A percentile compares a stretch with the other conserved stretches of the same genome.
Evolutionary conservation across 257 asterid species (phyloP).

Genomic region (Solanum sejunctum): DNA sequence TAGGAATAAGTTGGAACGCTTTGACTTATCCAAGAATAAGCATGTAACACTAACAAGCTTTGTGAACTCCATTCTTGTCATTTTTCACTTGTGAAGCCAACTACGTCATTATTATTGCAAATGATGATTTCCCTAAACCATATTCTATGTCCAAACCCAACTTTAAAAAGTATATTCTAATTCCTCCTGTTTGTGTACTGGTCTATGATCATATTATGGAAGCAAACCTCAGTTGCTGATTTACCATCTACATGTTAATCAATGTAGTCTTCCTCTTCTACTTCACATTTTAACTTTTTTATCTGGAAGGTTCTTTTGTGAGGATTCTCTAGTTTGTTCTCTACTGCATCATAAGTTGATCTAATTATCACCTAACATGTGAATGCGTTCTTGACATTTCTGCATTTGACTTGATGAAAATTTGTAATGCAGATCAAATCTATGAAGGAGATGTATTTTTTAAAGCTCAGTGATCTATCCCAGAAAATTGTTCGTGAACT

Average conservation of each 20-base stretch:
- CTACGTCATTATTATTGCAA: background rate
- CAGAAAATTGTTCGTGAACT: slow-evolving; percentile 47
- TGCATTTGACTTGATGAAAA: background rate
- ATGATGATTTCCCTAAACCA: background rate
- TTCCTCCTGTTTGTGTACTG: background rate
- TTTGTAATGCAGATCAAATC: slow-evolving; percentile 55
- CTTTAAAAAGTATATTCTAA: background rate
- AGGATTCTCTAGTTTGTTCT: background rate
- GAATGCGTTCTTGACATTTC: background rate
- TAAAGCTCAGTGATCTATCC: slow-evolving; percentile 51
- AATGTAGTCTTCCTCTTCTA: background rate
- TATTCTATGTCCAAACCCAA: background rate
- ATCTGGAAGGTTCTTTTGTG: background rate
- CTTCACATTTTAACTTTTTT: background rate
- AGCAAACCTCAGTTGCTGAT: background rate
- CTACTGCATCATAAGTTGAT: background rate
- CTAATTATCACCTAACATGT: background rate
- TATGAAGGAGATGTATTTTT: slow-evolving; percentile 59
- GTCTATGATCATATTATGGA: background rate
- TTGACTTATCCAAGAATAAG: background rate
- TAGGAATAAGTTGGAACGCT: background rate
- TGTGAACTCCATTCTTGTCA: background rate
- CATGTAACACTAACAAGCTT: background rate
- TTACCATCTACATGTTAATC: background rate
- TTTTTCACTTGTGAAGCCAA: background rate